Evolutionary conservation across 805 yeast genomes (phyloP), one percentile per base, ranked within the genome.

Genomic region (Zygosaccharomyces kombuchaensis): DNA sequence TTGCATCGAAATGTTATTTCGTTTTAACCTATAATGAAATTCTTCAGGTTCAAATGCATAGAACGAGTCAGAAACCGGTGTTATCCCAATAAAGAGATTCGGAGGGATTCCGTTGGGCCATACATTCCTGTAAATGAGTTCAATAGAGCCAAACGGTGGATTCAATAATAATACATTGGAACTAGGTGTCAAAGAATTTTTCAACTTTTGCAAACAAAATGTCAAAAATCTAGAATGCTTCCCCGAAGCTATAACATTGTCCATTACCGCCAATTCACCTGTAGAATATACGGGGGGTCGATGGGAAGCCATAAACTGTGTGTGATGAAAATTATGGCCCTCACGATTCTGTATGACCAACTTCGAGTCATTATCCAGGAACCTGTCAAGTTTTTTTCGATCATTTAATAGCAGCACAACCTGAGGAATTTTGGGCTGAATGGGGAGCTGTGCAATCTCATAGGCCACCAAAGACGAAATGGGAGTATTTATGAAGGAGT

Each of bases 91-190:
- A 50, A 72, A 78, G 5, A 88, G 48, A 12, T 69, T 71, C 0
- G 96, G 96, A 43, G 78, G 61, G 0, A 50, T 36, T 0, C 51
- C 55, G 2, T 65, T 56, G 3, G 78, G 78, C 89, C 91, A 86
- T 6, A 79, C 63, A 9, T 60, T 55, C 1, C 65, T 59, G n/a
- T 69, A 60, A 9, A 87, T 55, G 46, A 68, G 62, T 9, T 76
- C 77, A 7, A 75, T 60, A 34, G 78, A 72, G 2, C 95, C 95
- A 77, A 85, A 72, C 2, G 89, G 87, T 45, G 87, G 95, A n/a
- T 70, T 63, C 12, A 90, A 55, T 17, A 90, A 62, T 36, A 90
- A 52, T 2, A 89, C 62, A 46, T 79, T 80, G 1, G 90, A 75
- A 2, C 68, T 58, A 0, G 56, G 50, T 9, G 59, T 52, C 10